Percentiles rank a stretch among this genome's conserved stretches.
Evolutionary conservation across 179 eudicot genomes (phyloP).

Genomic region (Patellifolia procumbens): DNA sequence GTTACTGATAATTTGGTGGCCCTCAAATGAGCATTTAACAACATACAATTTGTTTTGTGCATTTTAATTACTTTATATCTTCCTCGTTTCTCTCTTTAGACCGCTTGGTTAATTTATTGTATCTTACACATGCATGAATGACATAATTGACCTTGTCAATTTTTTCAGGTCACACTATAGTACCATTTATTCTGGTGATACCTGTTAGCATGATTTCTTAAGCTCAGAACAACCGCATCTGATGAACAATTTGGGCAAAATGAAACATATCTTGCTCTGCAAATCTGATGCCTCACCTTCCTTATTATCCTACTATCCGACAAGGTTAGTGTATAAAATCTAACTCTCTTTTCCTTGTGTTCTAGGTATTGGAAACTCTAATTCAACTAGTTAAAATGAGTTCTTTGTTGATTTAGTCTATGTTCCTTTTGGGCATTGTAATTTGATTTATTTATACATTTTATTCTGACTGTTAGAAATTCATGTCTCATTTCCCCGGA

Average conservation of each 20-base stretch:
- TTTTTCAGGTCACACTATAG: slow-evolving; percentile 40
- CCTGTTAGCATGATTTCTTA: neutral
- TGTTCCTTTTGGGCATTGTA: no score
- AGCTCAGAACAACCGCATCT: neutral
- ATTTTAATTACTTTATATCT: neutral
- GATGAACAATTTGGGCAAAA: neutral
- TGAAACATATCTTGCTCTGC: neutral
- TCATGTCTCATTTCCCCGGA: no score
- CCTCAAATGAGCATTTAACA: no score
- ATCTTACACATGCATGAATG: neutral
- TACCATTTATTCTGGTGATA: slow-evolving; percentile 31
- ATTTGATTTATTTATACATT: no score
- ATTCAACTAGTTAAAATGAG: no score
- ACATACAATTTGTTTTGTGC: neutral
- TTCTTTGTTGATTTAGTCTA: no score
- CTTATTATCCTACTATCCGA: neutral
- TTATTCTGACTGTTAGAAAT: no score
- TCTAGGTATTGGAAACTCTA: no score
- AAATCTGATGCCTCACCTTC: neutral
- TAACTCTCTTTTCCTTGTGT: no score
- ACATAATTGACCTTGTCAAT: neutral
- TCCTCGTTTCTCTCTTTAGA: neutral
- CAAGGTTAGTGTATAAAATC: neutral
- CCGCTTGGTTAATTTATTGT: neutral
- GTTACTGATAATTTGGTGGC: neutral